Evolutionary conservation across 768 basidiomycete species (phyloP).

Genomic region (Lactarius deliciosus): DNA sequence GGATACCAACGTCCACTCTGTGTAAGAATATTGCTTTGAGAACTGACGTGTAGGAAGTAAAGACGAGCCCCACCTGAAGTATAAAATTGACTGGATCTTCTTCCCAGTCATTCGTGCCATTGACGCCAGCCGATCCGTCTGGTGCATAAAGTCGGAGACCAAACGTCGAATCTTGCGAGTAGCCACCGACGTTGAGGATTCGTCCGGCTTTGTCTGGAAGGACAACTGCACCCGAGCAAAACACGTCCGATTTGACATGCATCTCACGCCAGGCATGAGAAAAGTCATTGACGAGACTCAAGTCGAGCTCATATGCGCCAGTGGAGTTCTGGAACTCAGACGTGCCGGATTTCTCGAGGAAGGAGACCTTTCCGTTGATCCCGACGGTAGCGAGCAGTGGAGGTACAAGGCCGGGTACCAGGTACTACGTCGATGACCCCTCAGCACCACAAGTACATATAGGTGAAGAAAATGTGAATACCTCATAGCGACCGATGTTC

Average conservation of each 20-base stretch:
- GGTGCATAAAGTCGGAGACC: conserved; percentile 76
- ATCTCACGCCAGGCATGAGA: conserved; percentile 66
- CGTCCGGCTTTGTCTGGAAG: conserved; percentile 73
- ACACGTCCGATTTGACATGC: conserved; percentile 76
- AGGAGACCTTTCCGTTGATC: conserved; percentile 77
- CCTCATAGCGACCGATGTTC: background rate
- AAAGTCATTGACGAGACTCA: conserved; percentile 49
- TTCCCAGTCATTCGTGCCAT: conserved; percentile 79
- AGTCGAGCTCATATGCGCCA: conserved; percentile 76
- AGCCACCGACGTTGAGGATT: conserved; percentile 64
- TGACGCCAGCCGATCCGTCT: conserved; percentile 62
- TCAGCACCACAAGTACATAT: background rate
- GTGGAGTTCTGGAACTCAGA: conserved; percentile 62
- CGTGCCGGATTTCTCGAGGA: conserved; percentile 74
- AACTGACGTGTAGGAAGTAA: background rate
- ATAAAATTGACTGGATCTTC: conserved; percentile 58
- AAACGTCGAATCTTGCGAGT: conserved; percentile 69
- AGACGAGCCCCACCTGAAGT: conserved; percentile 51
- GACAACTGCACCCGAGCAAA: conserved; percentile 72
- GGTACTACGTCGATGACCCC: conserved; percentile 35
- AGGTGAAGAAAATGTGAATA: background rate
- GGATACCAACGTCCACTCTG: conserved; percentile 74
- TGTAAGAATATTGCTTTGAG: background rate
- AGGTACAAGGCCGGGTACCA: conserved; percentile 60
- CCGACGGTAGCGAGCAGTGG: conserved; percentile 75